phyloP scores from a whole-genome alignment of 805 yeast genomes.

The Pichia exigua region DNA sequence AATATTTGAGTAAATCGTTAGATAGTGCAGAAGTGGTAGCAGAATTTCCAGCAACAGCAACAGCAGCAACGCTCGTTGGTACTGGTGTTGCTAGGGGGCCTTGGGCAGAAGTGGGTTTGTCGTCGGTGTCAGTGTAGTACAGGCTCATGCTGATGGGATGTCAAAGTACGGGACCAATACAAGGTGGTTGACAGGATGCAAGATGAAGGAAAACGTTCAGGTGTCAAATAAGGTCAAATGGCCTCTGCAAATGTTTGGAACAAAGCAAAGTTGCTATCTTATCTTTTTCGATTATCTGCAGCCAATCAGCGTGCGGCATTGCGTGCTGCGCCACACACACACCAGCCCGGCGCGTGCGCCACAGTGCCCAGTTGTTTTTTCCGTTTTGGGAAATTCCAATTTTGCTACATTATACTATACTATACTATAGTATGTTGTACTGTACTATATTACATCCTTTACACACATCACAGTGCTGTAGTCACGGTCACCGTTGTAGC shows the following conservation, averaged over 20 bases:
- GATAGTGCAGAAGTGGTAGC: not conserved
- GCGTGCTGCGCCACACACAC: not conserved
- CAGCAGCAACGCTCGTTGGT: too few species aligned
- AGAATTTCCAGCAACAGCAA: not conserved
- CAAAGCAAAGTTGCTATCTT: too few species aligned
- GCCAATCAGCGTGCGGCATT: not conserved
- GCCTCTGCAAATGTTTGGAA: too few species aligned
- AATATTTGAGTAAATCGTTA: conserved; percentile 14
- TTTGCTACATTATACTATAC: not conserved
- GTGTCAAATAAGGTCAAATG: too few species aligned
- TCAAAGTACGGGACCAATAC: too few species aligned
- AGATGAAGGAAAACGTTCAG: too few species aligned
- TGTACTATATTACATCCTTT: too few species aligned
- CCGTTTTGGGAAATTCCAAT: too few species aligned
- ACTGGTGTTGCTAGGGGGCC: too few species aligned
- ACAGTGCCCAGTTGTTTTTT: not conserved
- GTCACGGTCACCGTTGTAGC: conserved; percentile 96
- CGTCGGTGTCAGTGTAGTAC: not conserved
- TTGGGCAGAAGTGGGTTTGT: not conserved
- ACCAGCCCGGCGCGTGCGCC: not conserved
- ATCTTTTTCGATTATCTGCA: not conserved
- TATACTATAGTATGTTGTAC: too few species aligned
- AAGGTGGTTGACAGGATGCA: too few species aligned
- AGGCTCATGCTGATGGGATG: too few species aligned
- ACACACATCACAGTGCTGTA: conserved; percentile 50